Conservation (phyloP, 2,329 filamentous ascomycete genomes). For the Stagonosporopsis tanaceti region DNA sequence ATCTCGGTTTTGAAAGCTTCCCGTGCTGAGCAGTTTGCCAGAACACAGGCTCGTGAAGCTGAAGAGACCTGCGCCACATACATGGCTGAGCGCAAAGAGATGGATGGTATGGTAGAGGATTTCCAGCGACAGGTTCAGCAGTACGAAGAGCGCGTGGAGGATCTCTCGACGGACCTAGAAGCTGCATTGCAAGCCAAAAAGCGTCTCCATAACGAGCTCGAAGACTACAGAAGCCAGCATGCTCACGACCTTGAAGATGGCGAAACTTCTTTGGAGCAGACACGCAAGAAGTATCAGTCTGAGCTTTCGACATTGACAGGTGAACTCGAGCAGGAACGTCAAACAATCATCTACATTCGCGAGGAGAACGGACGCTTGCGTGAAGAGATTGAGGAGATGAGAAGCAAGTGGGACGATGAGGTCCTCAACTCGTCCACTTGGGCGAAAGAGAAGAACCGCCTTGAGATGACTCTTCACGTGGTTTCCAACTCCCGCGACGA, state of each 20-base stretch:
- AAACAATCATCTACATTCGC: constrained; percentile 84
- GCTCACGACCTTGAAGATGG: constrained; percentile 98
- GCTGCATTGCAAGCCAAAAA: constrained; percentile 88
- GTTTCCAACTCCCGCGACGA: constrained; percentile 92
- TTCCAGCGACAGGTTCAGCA: constrained; percentile 88
- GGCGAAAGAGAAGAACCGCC: constrained; percentile 94
- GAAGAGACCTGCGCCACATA: constrained; percentile 90
- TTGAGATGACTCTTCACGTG: constrained; percentile 89
- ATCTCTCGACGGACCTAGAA: constrained; percentile 88
- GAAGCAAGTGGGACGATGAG: constrained; percentile 98
- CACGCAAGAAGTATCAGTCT: constrained; percentile 94
- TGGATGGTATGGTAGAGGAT: constrained; percentile 87
- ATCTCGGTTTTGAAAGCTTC: constrained; percentile 92
- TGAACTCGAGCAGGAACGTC: constrained; percentile 91
- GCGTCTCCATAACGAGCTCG: constrained; percentile 93
- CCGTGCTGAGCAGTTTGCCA: constrained; percentile 92
- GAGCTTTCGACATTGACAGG: constrained; percentile 90
- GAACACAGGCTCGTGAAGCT: constrained; percentile 85
- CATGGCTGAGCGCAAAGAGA: constrained; percentile 90
- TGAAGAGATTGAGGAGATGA: constrained; percentile 94
- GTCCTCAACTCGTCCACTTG: constrained; percentile 97
- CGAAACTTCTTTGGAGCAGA: constrained; percentile 94
- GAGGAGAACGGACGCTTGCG: constrained; percentile 86
- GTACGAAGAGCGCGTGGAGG: constrained; percentile 89
- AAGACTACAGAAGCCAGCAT: constrained; percentile 94